Evolutionary conservation across 768 basidiomycete species (phyloP), one percentile per base, ranked within the genome.

Genomic region (Cystofilobasidium macerans): DNA sequence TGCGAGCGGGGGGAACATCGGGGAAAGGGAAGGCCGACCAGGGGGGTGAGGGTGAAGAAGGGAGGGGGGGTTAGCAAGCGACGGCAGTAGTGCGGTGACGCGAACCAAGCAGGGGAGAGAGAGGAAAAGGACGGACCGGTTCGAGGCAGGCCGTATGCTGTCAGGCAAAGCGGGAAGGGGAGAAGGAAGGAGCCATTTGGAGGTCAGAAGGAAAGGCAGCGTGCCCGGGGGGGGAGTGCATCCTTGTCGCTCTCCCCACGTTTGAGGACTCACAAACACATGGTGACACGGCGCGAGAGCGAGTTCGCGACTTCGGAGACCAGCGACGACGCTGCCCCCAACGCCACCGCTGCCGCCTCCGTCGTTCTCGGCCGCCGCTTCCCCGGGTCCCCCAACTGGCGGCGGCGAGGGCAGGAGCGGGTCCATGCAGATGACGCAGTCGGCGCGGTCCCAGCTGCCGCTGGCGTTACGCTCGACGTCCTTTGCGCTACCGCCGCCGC

Each of bases 391-490:
- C 51, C 12, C 13, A 13, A 22, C 28, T 26, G 35, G 9, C 54
- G 28, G 7, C 54, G 8, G 20, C 24, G 6, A 22, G 11, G 24
- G 38, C 60, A n/a, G 6, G 40, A 68, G 43, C 26, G 45, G 32
- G 13, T 68, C 66, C 66, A 68, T 68, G 40, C 66, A 68, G n/a
- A 68, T 68, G 3, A 61, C 61, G 18, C 66, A 68, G 45, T 68
- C 66, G 5, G 26, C 60, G 28, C 48, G 35, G 18, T 53, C 57
- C 57, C 57, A 58, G 24, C 40, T 22, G 33, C 28, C 59, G 22
- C 28, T 33, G 20, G 35, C 40, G 51, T 32, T 36, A 11, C n/a
- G 8, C 47, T 68, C 66, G 40, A 57, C 45, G 45, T 68, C 66
- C 28, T 58, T 43, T 26, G 47, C 54, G 22, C 54, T 24, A 26